Evolutionary conservation across 176 grass and related monocot genomes (phyloP).

Genomic region (Puccinellia tenuiflora): DNA sequence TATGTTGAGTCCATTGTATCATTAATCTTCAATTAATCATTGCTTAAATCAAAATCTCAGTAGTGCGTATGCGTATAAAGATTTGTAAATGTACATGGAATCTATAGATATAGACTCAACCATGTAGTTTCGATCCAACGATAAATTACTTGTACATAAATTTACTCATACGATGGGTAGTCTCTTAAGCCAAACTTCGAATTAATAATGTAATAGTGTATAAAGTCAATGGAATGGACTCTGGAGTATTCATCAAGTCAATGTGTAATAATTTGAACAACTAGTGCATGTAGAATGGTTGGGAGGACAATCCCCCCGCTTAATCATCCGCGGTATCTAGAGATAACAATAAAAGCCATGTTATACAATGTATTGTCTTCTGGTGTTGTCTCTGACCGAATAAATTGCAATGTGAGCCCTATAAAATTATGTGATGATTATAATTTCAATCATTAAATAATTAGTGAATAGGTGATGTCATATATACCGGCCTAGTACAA

Average conservation of each 20-base stretch:
- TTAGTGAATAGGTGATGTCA: background rate
- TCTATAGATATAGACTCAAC: background rate
- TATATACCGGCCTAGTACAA: background rate
- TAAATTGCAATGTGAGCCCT: background rate
- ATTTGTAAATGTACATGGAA: background rate
- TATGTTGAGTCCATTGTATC: too few species aligned
- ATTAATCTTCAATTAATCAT: too few species aligned
- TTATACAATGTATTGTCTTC: too few species aligned
- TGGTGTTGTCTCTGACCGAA: background rate
- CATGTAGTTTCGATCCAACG: background rate
- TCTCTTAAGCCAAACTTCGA: background rate
- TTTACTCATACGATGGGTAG: background rate
- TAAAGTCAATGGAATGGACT: background rate
- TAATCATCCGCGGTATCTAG: too few species aligned
- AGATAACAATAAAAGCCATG: too few species aligned
- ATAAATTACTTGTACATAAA: background rate
- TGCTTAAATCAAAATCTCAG: background rate
- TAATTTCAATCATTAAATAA: background rate
- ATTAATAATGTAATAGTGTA: too few species aligned
- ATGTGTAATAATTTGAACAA: too few species aligned
- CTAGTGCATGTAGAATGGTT: too few species aligned
- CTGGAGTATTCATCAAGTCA: background rate
- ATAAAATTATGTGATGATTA: background rate
- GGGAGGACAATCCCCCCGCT: too few species aligned
- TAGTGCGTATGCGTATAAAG: background rate